Evolutionary conservation across 2,329 filamentous ascomycete genomes (phyloP).

Genomic region (Pestalotiopsis sp.): DNA sequence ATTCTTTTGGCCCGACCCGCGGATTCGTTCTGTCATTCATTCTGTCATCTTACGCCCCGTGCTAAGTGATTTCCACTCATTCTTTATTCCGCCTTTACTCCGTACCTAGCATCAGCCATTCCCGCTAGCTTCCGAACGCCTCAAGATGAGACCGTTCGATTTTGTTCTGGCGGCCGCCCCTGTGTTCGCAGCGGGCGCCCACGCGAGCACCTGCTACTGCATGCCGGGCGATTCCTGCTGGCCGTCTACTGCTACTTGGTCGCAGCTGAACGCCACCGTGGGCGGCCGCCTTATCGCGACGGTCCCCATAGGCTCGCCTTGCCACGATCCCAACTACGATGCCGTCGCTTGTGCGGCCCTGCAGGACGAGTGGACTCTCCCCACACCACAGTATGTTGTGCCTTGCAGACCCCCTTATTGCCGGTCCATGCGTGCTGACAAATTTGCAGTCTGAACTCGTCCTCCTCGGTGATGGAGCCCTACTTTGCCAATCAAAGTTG

Average conservation of each 20-base stretch:
- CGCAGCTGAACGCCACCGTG: slow-evolving; percentile 9
- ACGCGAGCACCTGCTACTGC: slow-evolving; percentile 6
- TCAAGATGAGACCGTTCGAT: neutral
- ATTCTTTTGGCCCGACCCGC: slow-evolving; percentile 2
- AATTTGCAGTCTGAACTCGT: slow-evolving; percentile 11
- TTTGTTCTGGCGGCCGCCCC: neutral
- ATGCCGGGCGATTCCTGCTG: slow-evolving; percentile 8
- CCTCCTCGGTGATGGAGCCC: slow-evolving; percentile 15
- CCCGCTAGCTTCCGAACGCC: neutral
- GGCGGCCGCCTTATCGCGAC: slow-evolving; percentile 11
- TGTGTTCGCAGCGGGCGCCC: neutral
- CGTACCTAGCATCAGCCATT: neutral
- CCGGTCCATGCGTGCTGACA: neutral
- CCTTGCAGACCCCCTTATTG: neutral
- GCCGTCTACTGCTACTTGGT: slow-evolving; percentile 6
- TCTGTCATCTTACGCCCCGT: neutral
- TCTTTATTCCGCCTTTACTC: neutral
- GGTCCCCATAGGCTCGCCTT: slow-evolving; percentile 10
- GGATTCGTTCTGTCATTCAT: neutral
- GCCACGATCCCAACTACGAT: slow-evolving; percentile 10
- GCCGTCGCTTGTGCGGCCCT: slow-evolving; percentile 10
- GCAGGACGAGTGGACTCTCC: slow-evolving; percentile 7
- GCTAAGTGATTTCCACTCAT: neutral
- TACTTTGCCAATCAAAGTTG: slow-evolving; percentile 17
- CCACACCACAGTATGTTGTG: slow-evolving; percentile 8